phyloP scores from a whole-genome alignment of 2,329 filamentous ascomycete genomes.

The Tolypocladium tundrense region DNA sequence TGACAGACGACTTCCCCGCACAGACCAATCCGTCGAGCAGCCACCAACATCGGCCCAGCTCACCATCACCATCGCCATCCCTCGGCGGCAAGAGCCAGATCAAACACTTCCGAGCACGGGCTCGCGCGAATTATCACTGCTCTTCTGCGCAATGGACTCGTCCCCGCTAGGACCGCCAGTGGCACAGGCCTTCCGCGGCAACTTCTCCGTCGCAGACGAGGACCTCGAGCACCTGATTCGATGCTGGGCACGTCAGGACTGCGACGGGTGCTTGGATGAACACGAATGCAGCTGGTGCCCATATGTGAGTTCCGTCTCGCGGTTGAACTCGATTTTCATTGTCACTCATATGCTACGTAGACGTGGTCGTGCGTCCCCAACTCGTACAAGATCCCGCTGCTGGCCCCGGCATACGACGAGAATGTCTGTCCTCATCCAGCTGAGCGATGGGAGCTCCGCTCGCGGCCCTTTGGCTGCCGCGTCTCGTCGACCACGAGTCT shows the following conservation, averaged over 20 bases:
- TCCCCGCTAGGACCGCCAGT: background rate
- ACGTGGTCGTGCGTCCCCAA: slow-evolving; percentile 47
- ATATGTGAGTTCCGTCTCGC: slow-evolving; percentile 22
- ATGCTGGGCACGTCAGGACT: slow-evolving; percentile 42
- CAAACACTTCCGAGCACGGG: background rate
- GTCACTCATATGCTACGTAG: slow-evolving; percentile 16
- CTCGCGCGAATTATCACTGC: background rate
- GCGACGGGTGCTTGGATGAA: slow-evolving; percentile 32
- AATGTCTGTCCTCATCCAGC: slow-evolving; percentile 42
- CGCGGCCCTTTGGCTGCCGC: slow-evolving; percentile 23
- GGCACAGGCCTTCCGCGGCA: slow-evolving; percentile 11
- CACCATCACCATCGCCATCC: background rate
- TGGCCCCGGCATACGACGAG: slow-evolving; percentile 40
- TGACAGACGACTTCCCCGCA: background rate
- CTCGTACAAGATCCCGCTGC: slow-evolving; percentile 28
- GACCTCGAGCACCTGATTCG: slow-evolving; percentile 31
- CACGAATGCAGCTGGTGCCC: slow-evolving; percentile 42
- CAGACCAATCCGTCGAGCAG: background rate
- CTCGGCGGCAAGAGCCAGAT: background rate
- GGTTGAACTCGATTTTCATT: background rate
- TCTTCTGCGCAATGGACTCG: background rate
- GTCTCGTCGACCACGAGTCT: slow-evolving; percentile 24
- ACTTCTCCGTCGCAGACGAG: slow-evolving; percentile 18
- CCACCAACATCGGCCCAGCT: background rate
- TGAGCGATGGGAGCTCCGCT: slow-evolving; percentile 27